Evolutionary conservation across 768 basidiomycete species (phyloP), one percentile per base, ranked within the genome.

Genomic region (Glaciozyma antarctica): DNA sequence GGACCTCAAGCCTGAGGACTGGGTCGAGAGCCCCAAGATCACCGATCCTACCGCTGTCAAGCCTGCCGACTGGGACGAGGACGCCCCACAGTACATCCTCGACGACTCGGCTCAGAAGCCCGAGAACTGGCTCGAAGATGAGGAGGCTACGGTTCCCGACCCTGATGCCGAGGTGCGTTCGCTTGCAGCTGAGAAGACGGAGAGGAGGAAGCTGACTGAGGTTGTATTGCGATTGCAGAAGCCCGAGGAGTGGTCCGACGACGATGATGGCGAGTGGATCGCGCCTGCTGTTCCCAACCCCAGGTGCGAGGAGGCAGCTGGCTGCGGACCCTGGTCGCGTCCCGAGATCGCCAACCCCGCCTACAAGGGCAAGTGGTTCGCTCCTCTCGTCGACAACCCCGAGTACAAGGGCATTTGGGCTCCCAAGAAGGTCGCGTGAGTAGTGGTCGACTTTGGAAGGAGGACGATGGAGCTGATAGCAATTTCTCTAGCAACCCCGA

Each of bases 161-260:
- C 94, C 95, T 66, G 77, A 78, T n/a, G 79, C 79, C 19, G 65
- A 69, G 87, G 87, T 88, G 67, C 70, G 80, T 72, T 24, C 49
- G 26, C 43, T 5, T 47, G 44, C 30, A 3, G n/a, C 17, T 17
- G 17, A 0, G 19, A 22, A 24, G 19, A 41, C 6, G 47, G 32
- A 55, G 32, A n/a, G 30, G 21, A 55, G 34, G 47, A n/a, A n/a
- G 48, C 58, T 66, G 52, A 64, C 21, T 22, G 38, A 32, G 8
- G 21, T 15, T 41, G n/a, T n/a, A 71, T 19, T 19, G 3, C 63
- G 48, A 26, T 19, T 45, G 57, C 84, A 86, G 78, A 97, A 95
- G 81, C 95, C 95, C 9, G 95, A 99, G 76, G 95, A 99, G 77
- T 99, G 95, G 95, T 92, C 95, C 74, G 94, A 97, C 73, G 95